Percentiles rank a stretch among this genome's conserved stretches.
phyloP scores from a whole-genome alignment of 768 basidiomycete genomes.

The Leccinum sublutescens region DNA sequence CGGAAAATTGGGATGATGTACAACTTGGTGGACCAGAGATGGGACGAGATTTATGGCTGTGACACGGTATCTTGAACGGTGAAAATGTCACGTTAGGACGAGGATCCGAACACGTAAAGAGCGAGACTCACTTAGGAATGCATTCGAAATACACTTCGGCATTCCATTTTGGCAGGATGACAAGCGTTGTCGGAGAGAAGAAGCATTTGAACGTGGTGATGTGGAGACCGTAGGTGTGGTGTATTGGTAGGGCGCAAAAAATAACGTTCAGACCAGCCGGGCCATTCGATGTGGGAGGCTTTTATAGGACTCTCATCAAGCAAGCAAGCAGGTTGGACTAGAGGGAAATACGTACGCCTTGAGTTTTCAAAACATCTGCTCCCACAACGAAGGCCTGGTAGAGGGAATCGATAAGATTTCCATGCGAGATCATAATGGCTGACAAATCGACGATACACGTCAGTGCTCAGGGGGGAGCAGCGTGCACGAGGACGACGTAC shows the following conservation, averaged over 20 bases:
- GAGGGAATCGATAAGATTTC: constrained; percentile 52
- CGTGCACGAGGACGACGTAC: constrained; percentile 30
- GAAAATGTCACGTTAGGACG: background rate
- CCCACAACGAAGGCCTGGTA: constrained; percentile 36
- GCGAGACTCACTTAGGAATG: constrained; percentile 55
- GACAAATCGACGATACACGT: constrained; percentile 3
- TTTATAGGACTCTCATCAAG: background rate
- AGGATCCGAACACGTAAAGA: background rate
- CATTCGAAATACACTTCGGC: constrained; percentile 46
- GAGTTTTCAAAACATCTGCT: constrained; percentile 33
- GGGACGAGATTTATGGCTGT: constrained; percentile 54
- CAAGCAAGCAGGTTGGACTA: background rate
- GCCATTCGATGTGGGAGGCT: constrained; percentile 41
- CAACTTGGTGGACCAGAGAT: constrained; percentile 62
- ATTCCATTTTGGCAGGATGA: constrained; percentile 65
- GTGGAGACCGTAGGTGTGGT: constrained; percentile 67
- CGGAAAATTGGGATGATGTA: constrained; percentile 47
- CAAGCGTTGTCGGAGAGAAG: constrained; percentile 42
- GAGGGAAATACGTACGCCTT: constrained; percentile 34
- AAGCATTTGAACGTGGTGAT: constrained; percentile 48
- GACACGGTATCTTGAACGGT: constrained; percentile 48
- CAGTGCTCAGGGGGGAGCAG: background rate
- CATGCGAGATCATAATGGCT: constrained; percentile 77
- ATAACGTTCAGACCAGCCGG: constrained; percentile 46
- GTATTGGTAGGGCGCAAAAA: constrained; percentile 64